These are phyloP conservation scores for Coniosporium apollinis DNA, from an alignment of 495 filamentous ascomycete species.

Conservation along the genomic window DNA sequence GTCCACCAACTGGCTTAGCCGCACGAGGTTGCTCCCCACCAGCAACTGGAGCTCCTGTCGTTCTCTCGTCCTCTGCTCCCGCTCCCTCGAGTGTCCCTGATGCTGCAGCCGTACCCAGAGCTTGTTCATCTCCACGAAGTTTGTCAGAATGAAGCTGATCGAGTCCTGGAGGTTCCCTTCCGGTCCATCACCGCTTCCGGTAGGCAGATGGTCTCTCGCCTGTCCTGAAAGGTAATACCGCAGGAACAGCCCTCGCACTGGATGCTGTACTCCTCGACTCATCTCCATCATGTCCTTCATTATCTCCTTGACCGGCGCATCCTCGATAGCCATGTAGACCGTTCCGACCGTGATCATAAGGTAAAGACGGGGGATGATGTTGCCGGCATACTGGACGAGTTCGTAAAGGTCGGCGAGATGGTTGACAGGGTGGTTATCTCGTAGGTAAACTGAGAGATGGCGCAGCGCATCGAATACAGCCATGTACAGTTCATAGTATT, in stretches of 20 bases:
- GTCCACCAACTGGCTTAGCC: constrained; percentile 90
- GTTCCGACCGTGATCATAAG: constrained; percentile 98
- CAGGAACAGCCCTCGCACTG: constrained; percentile 82
- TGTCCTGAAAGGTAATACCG: constrained; percentile 92
- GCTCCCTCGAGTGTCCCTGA: constrained; percentile 88
- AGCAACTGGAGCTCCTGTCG: constrained; percentile 86
- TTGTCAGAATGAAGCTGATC: constrained; percentile 91
- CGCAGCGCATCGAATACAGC: constrained; percentile 93
- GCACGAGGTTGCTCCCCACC: constrained; percentile 88
- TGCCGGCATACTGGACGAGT: constrained; percentile 96
- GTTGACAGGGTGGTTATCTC: constrained; percentile 92
- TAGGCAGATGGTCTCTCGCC: constrained; percentile 73
- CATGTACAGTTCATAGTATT: constrained; percentile 99
- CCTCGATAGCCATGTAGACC: constrained; percentile 95
- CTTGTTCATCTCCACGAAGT: constrained; percentile 99
- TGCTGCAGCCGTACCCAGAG: constrained; percentile 95
- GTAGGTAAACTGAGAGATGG: constrained; percentile 89
- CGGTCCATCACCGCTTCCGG: constrained; percentile 71
- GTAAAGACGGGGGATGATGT: constrained; percentile 90
- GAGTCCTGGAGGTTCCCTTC: constrained; percentile 95
- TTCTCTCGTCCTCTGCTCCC: constrained; percentile 85
- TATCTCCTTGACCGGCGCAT: constrained; percentile 97
- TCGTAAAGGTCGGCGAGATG: constrained; percentile 97
- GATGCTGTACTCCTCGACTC: constrained; percentile 94
- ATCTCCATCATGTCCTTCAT: constrained; percentile 99